A percentile compares a stretch with the other conserved stretches of the same genome.
These are phyloP conservation scores for Tricholoma sp. DNA, from an alignment of 768 basidiomycete genomes.

Conservation along the genomic window DNA sequence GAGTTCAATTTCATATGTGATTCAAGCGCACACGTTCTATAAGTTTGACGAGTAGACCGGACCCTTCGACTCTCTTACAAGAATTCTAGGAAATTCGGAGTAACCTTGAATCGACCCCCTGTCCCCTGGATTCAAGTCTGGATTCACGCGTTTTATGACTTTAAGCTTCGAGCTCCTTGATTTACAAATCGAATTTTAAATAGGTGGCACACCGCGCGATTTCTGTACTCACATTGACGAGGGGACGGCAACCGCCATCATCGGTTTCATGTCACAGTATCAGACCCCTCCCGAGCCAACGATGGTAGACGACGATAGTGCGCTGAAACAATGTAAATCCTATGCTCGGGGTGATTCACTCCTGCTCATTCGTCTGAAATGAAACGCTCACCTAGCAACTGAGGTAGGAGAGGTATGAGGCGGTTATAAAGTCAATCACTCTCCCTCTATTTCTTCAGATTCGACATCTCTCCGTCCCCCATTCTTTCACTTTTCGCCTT, in stretches of 20 bases:
- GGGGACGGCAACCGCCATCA: not conserved
- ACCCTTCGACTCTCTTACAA: too few species aligned
- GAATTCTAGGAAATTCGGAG: too few species aligned
- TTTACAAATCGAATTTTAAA: not conserved
- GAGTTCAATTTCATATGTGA: too few species aligned
- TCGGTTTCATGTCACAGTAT: not conserved
- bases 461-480: conserved; percentile 16
- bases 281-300: not conserved
- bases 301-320: not conserved
- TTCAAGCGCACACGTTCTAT: too few species aligned
- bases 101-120: too few species aligned
- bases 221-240: not conserved
- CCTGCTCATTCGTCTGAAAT: not conserved
- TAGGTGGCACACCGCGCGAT: too few species aligned
- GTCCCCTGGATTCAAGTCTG: too few species aligned
- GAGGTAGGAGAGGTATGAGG: not conserved
- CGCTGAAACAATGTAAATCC: not conserved
- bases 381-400: not conserved
- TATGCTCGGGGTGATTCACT: not conserved
- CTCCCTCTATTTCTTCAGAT: conserved; percentile 12
- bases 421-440: conserved; percentile 8
- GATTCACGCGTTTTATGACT: too few species aligned
- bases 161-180: not conserved
- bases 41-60: too few species aligned
- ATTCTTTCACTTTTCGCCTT: conserved; percentile 6